Percentiles rank a stretch among this genome's conserved stretches.
Conservation (phyloP, 768 basidiomycete genomes). For the Russula compacta region DNA sequence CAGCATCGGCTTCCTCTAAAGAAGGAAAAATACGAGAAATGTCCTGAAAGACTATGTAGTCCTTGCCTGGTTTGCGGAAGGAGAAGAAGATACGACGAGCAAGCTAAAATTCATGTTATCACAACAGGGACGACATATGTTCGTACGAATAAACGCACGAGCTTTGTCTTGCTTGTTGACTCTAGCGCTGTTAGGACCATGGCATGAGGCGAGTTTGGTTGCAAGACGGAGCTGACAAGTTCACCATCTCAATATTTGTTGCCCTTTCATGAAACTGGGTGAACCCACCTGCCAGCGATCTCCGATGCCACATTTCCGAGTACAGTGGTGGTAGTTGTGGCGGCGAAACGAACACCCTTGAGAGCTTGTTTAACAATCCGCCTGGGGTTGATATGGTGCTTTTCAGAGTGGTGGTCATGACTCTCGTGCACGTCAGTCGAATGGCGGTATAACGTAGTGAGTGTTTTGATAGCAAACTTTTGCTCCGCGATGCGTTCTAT, state of each 20-base stretch:
- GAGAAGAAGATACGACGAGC: constrained; percentile 84
- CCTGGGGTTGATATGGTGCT: constrained; percentile 44
- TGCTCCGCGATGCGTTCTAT: constrained; percentile 75
- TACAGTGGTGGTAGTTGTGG: constrained; percentile 74
- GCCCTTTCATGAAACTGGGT: neutral
- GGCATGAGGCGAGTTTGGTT: constrained; percentile 79
- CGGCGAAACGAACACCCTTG: constrained; percentile 60
- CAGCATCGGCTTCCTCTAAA: constrained; percentile 55
- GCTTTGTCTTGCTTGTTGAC: constrained; percentile 70
- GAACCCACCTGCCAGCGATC: constrained; percentile 40
- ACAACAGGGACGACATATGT: neutral
- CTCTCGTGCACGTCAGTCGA: constrained; percentile 67
- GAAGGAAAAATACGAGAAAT: constrained; percentile 63
- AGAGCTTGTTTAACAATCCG: constrained; percentile 61
- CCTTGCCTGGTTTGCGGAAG: constrained; percentile 52
- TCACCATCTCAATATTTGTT: neutral
- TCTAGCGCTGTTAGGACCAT: constrained; percentile 72
- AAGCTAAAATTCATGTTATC: constrained; percentile 36
- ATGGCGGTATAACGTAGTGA: constrained; percentile 71
- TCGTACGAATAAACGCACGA: constrained; percentile 32
- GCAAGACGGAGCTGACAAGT: constrained; percentile 53
- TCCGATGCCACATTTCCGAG: constrained; percentile 55
- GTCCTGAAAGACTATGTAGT: constrained; percentile 55
- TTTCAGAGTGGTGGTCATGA: constrained; percentile 37
- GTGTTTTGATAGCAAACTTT: constrained; percentile 62